phyloP scores from a whole-genome alignment of 2,329 filamentous ascomycete genomes.

The Nigrospora osmanthi region DNA sequence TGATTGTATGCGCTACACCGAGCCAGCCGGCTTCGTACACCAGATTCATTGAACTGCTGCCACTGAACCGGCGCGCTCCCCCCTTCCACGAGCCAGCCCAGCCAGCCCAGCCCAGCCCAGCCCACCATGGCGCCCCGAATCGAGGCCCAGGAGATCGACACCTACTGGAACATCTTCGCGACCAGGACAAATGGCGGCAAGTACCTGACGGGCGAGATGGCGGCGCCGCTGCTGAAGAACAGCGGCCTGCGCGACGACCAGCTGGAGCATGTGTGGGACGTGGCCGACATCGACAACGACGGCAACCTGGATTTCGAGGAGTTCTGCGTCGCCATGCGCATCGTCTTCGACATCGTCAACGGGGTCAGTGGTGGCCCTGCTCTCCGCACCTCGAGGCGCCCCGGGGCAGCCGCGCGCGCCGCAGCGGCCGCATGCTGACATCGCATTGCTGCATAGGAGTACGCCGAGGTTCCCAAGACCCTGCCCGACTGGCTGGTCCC shows the following conservation, averaged over 20 bases:
- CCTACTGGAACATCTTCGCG: slow-evolving; percentile 59
- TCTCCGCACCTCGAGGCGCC: neutral
- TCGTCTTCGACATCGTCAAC: slow-evolving; percentile 96
- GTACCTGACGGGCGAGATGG: slow-evolving; percentile 53
- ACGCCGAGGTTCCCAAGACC: slow-evolving; percentile 73
- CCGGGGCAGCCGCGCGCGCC: neutral
- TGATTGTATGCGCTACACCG: too few relatives aligned
- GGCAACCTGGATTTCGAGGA: slow-evolving; percentile 98
- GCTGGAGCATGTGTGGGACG: slow-evolving; percentile 95
- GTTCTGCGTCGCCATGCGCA: slow-evolving; percentile 96
- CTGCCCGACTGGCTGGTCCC: slow-evolving; percentile 96
- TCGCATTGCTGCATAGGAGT: slow-evolving; percentile 52
- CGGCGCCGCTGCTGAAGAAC: slow-evolving; percentile 56
- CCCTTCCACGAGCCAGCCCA: neutral
- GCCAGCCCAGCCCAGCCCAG: neutral
- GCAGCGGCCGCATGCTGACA: neutral
- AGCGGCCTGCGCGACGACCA: slow-evolving; percentile 61
- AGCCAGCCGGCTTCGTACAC: too few relatives aligned
- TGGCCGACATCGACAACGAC: slow-evolving; percentile 95
- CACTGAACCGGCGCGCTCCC: too few relatives aligned
- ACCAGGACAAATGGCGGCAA: slow-evolving; percentile 51
- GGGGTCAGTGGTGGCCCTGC: slow-evolving; percentile 47
- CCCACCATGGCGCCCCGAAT: slow-evolving; percentile 50
- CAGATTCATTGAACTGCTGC: too few relatives aligned
- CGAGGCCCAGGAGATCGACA: slow-evolving; percentile 55